A percentile compares a stretch with the other conserved stretches of the same genome.
Conservation (phyloP, 371 early-diverging fungal species). For the Rhizopus arrhizus region DNA sequence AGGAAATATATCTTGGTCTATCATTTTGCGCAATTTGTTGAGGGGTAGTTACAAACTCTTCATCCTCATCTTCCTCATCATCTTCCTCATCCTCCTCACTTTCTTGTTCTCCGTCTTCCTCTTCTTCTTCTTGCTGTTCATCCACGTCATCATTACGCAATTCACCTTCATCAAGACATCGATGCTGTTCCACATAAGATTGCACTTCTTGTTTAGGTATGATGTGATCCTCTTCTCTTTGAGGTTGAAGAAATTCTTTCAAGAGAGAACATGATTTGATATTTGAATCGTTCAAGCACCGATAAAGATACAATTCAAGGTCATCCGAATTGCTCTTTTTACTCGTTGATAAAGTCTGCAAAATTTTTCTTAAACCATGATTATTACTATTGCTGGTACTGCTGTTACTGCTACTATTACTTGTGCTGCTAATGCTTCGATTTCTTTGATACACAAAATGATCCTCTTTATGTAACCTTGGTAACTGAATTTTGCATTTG, state of each 20-base stretch:
- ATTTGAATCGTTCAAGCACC: conserved; percentile 39
- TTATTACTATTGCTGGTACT: conserved; percentile 9
- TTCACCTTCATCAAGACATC: conserved; percentile 3
- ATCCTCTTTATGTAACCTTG: conserved; percentile 21
- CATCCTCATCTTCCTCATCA: not conserved
- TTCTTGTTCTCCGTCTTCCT: not conserved
- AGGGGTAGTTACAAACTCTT: not conserved
- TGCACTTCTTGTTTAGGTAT: conserved; percentile 30
- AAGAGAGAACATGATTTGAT: conserved; percentile 44
- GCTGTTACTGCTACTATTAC: conserved; percentile 4
- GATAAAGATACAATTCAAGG: conserved; percentile 44
- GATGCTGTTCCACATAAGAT: conserved; percentile 26
- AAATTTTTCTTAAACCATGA: conserved; percentile 19
- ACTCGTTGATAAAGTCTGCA: conserved; percentile 25
- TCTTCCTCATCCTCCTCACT: not conserved
- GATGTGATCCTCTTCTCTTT: conserved; percentile 47
- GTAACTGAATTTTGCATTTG: conserved; percentile 33
- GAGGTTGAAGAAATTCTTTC: conserved; percentile 49
- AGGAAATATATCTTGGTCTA: too few relatives aligned
- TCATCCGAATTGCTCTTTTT: conserved; percentile 44
- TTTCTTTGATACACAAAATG: conserved; percentile 4
- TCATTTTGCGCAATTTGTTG: not conserved
- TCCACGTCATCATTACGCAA: conserved; percentile 2
- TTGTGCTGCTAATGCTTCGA: conserved; percentile 1
- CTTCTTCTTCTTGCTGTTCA: not conserved